Conservation (phyloP, 2,329 filamentous ascomycete genomes). For the Aspergillus terreus region DNA sequence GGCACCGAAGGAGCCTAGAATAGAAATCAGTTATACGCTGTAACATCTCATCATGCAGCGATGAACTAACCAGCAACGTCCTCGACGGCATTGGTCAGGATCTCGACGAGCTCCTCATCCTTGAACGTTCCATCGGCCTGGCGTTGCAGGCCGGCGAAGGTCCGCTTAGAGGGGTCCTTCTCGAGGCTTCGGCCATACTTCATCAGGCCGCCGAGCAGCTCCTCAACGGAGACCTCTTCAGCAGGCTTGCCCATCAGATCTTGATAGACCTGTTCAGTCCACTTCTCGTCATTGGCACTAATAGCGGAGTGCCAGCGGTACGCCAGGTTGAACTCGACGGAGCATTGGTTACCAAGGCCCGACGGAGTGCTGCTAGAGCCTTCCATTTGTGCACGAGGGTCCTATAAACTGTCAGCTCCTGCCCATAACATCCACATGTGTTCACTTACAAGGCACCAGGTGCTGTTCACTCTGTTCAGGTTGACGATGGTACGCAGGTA, state of each 20-base stretch:
- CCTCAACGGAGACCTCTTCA: slow-evolving; percentile 53
- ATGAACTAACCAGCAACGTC: slow-evolving; percentile 49
- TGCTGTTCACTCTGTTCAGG: slow-evolving; percentile 66
- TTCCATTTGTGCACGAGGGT: slow-evolving; percentile 68
- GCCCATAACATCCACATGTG: neutral
- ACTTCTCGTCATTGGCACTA: slow-evolving; percentile 70
- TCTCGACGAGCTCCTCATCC: slow-evolving; percentile 72
- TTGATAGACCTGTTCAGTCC: slow-evolving; percentile 68
- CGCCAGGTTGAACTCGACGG: slow-evolving; percentile 83
- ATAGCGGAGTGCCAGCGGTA: slow-evolving; percentile 87
- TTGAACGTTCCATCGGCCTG: slow-evolving; percentile 64
- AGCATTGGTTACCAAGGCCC: slow-evolving; percentile 77
- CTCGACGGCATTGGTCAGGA: slow-evolving; percentile 66
- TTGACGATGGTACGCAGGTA: slow-evolving; percentile 77
- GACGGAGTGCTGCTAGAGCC: slow-evolving; percentile 59
- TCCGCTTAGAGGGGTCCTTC: slow-evolving; percentile 64
- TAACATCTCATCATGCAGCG: no score
- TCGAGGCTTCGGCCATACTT: slow-evolving; percentile 61
- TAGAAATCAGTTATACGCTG: neutral
- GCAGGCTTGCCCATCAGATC: slow-evolving; percentile 60
- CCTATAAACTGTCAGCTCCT: slow-evolving; percentile 30
- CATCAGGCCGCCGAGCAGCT: slow-evolving; percentile 61
- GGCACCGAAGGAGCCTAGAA: slow-evolving; percentile 62
- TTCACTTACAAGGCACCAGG: slow-evolving; percentile 62
- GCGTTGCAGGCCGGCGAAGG: slow-evolving; percentile 64